Conservation (phyloP, 2,329 filamentous ascomycete species). For the Dothideomycetes sp. region DNA sequence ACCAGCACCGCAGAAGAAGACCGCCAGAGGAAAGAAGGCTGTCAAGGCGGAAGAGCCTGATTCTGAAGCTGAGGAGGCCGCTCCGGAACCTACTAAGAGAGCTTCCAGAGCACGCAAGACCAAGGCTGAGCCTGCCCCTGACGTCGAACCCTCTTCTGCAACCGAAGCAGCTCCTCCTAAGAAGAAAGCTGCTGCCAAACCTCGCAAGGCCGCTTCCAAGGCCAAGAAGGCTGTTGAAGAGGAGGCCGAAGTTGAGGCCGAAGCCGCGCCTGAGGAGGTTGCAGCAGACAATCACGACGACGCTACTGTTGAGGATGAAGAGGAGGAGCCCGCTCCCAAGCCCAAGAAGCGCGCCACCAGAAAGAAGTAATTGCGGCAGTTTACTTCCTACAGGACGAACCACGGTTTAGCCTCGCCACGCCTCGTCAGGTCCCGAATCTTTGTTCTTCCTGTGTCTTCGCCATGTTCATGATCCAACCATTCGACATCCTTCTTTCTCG, state of each 20-base stretch:
- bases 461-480: no score
- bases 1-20: constrained; percentile 18
- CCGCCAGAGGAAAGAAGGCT: constrained; percentile 17
- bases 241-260: constrained; percentile 5
- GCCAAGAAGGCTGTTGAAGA: constrained; percentile 6
- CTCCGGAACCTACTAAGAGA: background rate
- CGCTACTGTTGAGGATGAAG: constrained; percentile 7
- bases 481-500: background rate
- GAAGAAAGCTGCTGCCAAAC: constrained; percentile 12
- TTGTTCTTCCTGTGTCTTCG: background rate
- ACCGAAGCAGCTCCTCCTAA: constrained; percentile 4
- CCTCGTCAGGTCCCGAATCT: no score
- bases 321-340: constrained; percentile 13
- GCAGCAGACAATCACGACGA: background rate
- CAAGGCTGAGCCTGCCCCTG: background rate
- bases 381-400: no score
- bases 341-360: constrained; percentile 11
- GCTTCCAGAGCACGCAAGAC: background rate
- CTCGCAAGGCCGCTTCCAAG: constrained; percentile 8
- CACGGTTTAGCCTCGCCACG: no score
- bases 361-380: constrained; percentile 16
- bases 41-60: constrained; percentile 22
- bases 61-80: constrained; percentile 19
- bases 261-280: background rate
- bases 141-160: background rate